phyloP scores from a whole-genome alignment of 768 basidiomycete genomes.

The Tricholoma flavovirens region DNA sequence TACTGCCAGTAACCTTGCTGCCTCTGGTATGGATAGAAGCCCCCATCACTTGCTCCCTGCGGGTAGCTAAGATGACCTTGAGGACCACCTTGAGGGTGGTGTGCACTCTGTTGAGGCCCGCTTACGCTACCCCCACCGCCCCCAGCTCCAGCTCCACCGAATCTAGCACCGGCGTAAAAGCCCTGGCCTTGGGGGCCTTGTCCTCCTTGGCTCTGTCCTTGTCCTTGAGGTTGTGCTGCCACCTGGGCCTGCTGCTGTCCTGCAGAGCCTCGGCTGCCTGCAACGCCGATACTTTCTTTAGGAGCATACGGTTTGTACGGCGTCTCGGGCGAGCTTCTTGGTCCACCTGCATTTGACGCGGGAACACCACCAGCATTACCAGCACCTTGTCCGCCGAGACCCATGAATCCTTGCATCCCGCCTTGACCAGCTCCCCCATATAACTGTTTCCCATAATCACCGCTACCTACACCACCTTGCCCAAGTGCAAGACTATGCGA shows the following conservation, averaged over 20 bases:
- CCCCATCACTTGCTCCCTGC: slow-evolving; percentile 57
- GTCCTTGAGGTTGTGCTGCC: slow-evolving; percentile 50
- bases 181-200: slow-evolving; percentile 48
- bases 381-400: slow-evolving; percentile 45
- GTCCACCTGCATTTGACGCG: slow-evolving; percentile 39
- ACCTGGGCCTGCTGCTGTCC: slow-evolving; percentile 31
- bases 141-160: slow-evolving; percentile 33
- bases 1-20: slow-evolving; percentile 63
- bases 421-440: slow-evolving; percentile 46
- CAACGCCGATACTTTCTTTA: slow-evolving; percentile 55
- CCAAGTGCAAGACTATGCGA: slow-evolving; percentile 38
- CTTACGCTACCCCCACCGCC: slow-evolving; percentile 32
- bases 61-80: slow-evolving; percentile 59
- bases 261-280: slow-evolving; percentile 38
- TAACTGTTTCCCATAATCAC: slow-evolving; percentile 40
- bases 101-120: slow-evolving; percentile 37
- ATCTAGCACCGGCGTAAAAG: slow-evolving; percentile 44
- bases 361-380: slow-evolving; percentile 31
- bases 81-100: slow-evolving; percentile 40
- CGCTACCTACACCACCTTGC: slow-evolving; percentile 34
- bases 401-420: slow-evolving; percentile 68
- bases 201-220: slow-evolving; percentile 32
- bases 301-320: slow-evolving; percentile 71
- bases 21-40: slow-evolving; percentile 71
- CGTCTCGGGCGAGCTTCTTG: slow-evolving; percentile 60